Base-by-base conservation (phyloP, 2,329 filamentous ascomycete genomes). In the Tolypocladium guangdongense region DNA sequence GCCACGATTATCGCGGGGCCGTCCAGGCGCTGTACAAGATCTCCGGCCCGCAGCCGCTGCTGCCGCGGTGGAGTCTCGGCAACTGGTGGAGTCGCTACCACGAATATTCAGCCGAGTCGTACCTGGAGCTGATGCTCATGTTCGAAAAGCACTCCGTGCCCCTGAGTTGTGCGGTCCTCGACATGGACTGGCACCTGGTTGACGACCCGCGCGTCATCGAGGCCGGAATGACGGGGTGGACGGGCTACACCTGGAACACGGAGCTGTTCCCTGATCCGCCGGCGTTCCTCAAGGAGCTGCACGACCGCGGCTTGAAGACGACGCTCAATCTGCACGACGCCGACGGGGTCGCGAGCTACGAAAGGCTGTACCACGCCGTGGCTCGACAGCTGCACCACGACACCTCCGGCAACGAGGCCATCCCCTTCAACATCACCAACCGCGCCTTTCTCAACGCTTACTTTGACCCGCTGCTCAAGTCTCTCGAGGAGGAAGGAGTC, bases 11-110 rank as follows among this genome's bases (percentile, higher is more conserved):
- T 59, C 70, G 71, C 50, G 74, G 66, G 4, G 80, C 79, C 18
- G 73, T 84, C 51, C 71, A 72, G 53, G 74, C 75, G 0, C 75
- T 80, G 37, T 83, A 81, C 60, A 68, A 71, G 1, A 64, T 84
- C 14, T 82, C 79, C 2, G 81, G 81, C 3, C 69, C 68, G 22
- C 78, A 82, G 57, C 80, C 81, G 3, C 54, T 75, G 11, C 63
- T 84, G 0, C 81, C 81, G 0, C 70, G 81, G 16, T 84, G 76
- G 71, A 72, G 78, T 0, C 66, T 85, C 38, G 81, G 82, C 0
- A 85, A 84, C 57, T 86, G 82, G 82, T 85, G 82, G 82, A 81
- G 76, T 48, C 71, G 82, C 8, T 85, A 84, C 62, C 76, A 84
- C 59, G 73, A 72, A 2, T 86, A 84, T 60, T 70, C 68, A 0